Base-by-base conservation (phyloP, 2,329 filamentous ascomycete genomes). In the Fusarium buharicum region DNA sequence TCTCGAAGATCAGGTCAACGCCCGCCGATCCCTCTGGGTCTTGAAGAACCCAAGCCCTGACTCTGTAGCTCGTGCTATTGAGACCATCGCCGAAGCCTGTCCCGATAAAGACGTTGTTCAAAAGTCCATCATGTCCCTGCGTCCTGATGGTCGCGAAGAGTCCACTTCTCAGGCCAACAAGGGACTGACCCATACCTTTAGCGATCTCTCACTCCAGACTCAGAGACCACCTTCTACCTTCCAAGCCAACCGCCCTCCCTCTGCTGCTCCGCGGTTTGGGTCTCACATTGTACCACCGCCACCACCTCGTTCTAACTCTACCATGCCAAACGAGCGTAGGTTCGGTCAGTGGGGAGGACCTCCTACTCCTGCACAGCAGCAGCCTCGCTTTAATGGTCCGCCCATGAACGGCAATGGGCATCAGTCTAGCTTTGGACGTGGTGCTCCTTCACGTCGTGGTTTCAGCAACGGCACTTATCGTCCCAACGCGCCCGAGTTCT, bases 1-100 rank as follows among this genome's bases (percentile, higher is more conserved):
- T 24, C 67, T 78, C 6, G 73, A 77, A 57, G 73, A 73, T 22
- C 75, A 78, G 49, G 69, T 76, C 57, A 77, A 75, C 55, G 72
- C 72, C 38, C 69, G 74, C 5, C 75, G 71, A 41, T 70, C 73
- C 6, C 70, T 77, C 41, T 77, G 75, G 75, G 59, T 74, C 55
- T 73, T 72, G 66, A 75, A 74, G 54, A 72, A 75, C 47, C 61
- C 74, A 2, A 71, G 71, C 46, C 68, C 74, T 20, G 59, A 71
- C 18, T 69, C 69, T 1, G 65, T 76, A 27, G 68, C 70, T 8
- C 72, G 70, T 8, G 73, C 72, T 36, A 73, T 76, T 16, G 73
- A 75, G 53, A 74, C 68, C 6, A 66, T 74, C 20, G 59, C 72
- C 2, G 70, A 70, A 10, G 72, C 71, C 0, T 70, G 70, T n/a